phyloP scores from a whole-genome alignment of 306 rosid species.

The Inga leiocalycina region DNA sequence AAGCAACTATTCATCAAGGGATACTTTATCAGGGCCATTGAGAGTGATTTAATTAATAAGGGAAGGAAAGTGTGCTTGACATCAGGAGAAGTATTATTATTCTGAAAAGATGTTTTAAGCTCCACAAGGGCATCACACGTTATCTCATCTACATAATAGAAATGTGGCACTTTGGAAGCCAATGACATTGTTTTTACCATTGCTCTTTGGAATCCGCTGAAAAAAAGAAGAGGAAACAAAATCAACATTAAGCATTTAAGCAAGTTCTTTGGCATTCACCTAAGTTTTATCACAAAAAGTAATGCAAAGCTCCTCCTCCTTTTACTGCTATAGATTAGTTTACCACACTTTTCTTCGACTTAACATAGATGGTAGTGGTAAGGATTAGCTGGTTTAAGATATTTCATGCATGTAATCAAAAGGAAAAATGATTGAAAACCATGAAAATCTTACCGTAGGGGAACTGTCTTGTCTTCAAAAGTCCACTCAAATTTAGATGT shows the following conservation, averaged over 20 bases:
- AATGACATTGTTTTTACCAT: conserved; percentile 87
- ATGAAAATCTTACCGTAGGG: conserved; percentile 65
- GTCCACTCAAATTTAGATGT: conserved; percentile 42
- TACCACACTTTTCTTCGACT: conserved; percentile 15
- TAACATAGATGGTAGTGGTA: background rate
- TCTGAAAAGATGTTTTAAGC: conserved; percentile 81
- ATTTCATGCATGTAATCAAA: background rate
- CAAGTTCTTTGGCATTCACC: background rate
- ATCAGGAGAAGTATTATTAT: conserved; percentile 61
- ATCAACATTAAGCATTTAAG: background rate
- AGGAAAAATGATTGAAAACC: conserved; percentile 5
- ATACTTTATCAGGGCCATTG: conserved; percentile 76
- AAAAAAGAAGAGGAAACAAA: conserved; percentile 29
- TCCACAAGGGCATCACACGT: conserved; percentile 72
- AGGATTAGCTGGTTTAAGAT: background rate
- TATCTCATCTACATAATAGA: conserved; percentile 89
- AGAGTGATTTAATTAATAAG: conserved; percentile 72
- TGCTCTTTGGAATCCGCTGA: conserved; percentile 87
- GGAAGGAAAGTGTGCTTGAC: conserved; percentile 94
- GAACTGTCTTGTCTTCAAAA: conserved; percentile 56
- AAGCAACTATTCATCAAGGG: conserved; percentile 85
- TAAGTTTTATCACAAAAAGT: background rate
- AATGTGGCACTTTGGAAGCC: conserved; percentile 94
- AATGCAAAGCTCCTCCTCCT: conserved; percentile 8
- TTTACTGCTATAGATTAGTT: conserved; percentile 14